Base-by-base conservation (phyloP, 345 rosid species). In the Lepidium africanum region DNA sequence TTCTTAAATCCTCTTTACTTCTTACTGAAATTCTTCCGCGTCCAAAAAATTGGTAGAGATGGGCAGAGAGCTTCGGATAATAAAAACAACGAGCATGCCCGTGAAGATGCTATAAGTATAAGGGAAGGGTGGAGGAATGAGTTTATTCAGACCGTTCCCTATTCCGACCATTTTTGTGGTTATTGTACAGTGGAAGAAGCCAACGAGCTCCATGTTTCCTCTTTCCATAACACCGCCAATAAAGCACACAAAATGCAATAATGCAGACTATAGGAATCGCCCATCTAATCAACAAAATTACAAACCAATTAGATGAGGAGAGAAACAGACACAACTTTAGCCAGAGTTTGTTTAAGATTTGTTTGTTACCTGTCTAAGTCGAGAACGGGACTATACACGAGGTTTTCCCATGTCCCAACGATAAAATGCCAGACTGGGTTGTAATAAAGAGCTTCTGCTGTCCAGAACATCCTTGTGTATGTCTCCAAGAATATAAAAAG, bases 401-500 rank as follows among this genome's bases (percentile, higher is more conserved):
- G 63, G 8, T 85, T 84, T 78, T 95, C 99, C 99, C 97, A 95
- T 13, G 90, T 74, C 45, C 83, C 85, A 17, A 95, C 96, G 32
- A 95, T 84, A 68, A 89, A 74, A 83, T 95, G 96, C 99, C 97
- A 95, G 66, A 82, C 80, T 7, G 96, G 96, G 57, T 95, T 91
- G 84, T 91, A 95, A 75, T 86, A 95, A 37, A 95, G 96, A 56
- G 96, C 76, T 69, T 95, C 97, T 3, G 97, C 90, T 9, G 99
- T 83, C 99, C 99, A 95, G 64, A 95, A 91, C 96, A 95, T 80
- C 71, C 97, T 84, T 4, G 96, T 89, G 74, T 91, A 95, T 2
- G 96, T 91, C 86, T 95, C 99, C 76, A 91, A 72, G 89, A 95
- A 95, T 80, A 95, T 91, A 52, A 95, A 95, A 56, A 95, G 87